Conservation (phyloP, 2,329 filamentous ascomycete genomes). For the Xylariaceae sp. region DNA sequence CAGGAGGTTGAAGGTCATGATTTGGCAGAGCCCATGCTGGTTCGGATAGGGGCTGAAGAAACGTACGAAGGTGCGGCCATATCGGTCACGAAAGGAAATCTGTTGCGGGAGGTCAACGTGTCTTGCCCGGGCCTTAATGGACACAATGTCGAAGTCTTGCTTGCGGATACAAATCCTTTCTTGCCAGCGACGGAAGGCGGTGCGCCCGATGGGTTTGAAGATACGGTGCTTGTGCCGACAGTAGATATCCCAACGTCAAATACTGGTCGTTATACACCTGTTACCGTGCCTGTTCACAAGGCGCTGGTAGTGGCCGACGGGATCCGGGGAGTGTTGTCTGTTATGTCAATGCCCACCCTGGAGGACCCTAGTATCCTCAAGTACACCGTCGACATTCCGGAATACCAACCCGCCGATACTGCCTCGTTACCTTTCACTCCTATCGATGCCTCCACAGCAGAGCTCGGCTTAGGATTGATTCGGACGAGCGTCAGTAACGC, state of each 20-base stretch:
- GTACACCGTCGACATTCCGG: conserved; percentile 54
- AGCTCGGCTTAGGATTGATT: conserved; percentile 59
- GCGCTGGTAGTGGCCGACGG: conserved; percentile 70
- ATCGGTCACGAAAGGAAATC: conserved; percentile 35
- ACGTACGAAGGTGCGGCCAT: conserved; percentile 35
- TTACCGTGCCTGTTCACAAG: conserved; percentile 80
- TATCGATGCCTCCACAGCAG: conserved; percentile 60
- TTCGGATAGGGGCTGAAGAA: conserved; percentile 46
- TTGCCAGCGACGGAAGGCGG: conserved; percentile 37
- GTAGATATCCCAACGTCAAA: conserved; percentile 64
- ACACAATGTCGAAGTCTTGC: conserved; percentile 59
- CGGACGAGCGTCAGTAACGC: conserved; percentile 65
- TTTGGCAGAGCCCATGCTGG: conserved; percentile 52
- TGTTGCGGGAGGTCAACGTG: conserved; percentile 55
- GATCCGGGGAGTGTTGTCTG: conserved; percentile 57
- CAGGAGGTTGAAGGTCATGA: conserved; percentile 49
- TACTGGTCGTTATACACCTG: conserved; percentile 57
- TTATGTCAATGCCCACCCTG: conserved; percentile 39
- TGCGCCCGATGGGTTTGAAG: conserved; percentile 44
- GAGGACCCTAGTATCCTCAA: conserved; percentile 39
- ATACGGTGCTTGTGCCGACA: conserved; percentile 68
- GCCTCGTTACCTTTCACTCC: conserved; percentile 42
- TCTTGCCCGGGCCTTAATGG: conserved; percentile 57
- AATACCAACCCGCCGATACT: conserved; percentile 34
- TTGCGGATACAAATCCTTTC: conserved; percentile 48